A percentile compares a stretch with the other conserved stretches of the same genome.
Evolutionary conservation across 345 rosid species (phyloP).

Genomic region (Camelina neglecta): DNA sequence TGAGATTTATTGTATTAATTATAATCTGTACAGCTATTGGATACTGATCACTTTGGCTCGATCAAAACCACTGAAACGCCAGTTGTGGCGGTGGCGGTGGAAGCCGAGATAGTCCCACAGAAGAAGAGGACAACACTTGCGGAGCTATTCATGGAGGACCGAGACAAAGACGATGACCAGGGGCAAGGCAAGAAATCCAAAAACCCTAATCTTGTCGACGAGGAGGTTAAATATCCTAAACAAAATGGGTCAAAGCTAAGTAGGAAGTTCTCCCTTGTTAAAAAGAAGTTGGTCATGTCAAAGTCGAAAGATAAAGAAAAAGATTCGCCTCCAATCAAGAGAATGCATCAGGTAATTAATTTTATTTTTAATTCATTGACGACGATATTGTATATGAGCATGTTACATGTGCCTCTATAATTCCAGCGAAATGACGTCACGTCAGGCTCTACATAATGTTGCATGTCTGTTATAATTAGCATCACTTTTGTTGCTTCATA

Average conservation of each 20-base stretch:
- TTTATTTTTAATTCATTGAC: slow-evolving; percentile 5
- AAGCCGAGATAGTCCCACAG: slow-evolving; percentile 40
- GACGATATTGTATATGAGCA: neutral
- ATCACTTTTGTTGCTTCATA: neutral
- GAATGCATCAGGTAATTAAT: slow-evolving; percentile 55
- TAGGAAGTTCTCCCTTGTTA: slow-evolving; percentile 57
- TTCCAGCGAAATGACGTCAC: slow-evolving; percentile 11
- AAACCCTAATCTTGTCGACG: slow-evolving; percentile 40
- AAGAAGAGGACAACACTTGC: slow-evolving; percentile 79
- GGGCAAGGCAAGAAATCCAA: slow-evolving; percentile 39
- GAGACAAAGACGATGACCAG: slow-evolving; percentile 22
- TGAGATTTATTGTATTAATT: neutral
- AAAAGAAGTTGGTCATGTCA: slow-evolving; percentile 74
- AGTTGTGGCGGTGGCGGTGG: neutral
- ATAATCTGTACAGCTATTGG: slow-evolving; percentile 14
- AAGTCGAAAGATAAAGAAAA: slow-evolving; percentile 50
- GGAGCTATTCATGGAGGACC: slow-evolving; percentile 75
- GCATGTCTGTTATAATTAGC: slow-evolving; percentile 5
- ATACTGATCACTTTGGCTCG: slow-evolving; percentile 11
- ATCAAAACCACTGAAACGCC: slow-evolving; percentile 14
- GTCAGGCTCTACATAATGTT: slow-evolving; percentile 3
- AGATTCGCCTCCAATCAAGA: slow-evolving; percentile 67
- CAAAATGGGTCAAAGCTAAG: slow-evolving; percentile 40
- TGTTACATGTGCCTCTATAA: slow-evolving; percentile 35
- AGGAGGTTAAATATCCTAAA: slow-evolving; percentile 17